These are phyloP conservation scores for Trichoderma sp. DNA, from an alignment of 2,329 filamentous ascomycete species.

Conservation along the genomic window DNA sequence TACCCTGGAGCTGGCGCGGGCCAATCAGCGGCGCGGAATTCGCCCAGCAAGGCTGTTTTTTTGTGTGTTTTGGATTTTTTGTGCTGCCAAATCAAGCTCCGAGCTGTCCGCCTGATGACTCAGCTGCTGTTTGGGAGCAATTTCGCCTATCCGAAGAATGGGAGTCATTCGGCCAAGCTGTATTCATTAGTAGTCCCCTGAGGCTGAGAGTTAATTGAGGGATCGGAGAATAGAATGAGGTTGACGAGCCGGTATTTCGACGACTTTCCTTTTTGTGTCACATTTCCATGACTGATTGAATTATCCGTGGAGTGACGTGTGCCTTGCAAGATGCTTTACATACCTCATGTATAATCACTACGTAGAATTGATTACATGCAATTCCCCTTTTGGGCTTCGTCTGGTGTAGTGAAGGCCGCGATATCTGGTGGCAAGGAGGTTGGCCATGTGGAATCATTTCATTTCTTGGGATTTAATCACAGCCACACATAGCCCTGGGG, in stretches of 20 bases:
- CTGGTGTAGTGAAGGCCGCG: too few relatives aligned
- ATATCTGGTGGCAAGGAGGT: neutral
- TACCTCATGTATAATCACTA: neutral
- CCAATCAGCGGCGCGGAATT: slow-evolving; percentile 3
- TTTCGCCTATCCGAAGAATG: neutral
- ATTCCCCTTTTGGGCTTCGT: neutral
- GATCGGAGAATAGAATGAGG: neutral
- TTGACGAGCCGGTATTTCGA: neutral
- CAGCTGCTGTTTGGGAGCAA: neutral
- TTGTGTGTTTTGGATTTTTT: neutral
- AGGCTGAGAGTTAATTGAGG: neutral
- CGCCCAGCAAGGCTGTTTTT: slow-evolving; percentile 1
- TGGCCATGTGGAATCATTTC: neutral
- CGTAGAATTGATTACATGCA: neutral
- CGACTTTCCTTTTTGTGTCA: neutral
- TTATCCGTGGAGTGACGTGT: neutral
- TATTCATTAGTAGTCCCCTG: neutral
- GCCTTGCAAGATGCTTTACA: neutral
- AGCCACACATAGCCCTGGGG: neutral
- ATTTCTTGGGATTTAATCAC: neutral
- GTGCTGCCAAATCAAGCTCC: neutral
- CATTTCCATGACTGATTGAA: neutral
- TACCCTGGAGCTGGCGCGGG: neutral
- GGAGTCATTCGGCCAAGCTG: slow-evolving; percentile 11
- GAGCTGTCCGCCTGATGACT: slow-evolving; percentile 14